Evolutionary conservation across 1,139 yeast genomes (phyloP).

Genomic region (Kodamaea anthophila): DNA sequence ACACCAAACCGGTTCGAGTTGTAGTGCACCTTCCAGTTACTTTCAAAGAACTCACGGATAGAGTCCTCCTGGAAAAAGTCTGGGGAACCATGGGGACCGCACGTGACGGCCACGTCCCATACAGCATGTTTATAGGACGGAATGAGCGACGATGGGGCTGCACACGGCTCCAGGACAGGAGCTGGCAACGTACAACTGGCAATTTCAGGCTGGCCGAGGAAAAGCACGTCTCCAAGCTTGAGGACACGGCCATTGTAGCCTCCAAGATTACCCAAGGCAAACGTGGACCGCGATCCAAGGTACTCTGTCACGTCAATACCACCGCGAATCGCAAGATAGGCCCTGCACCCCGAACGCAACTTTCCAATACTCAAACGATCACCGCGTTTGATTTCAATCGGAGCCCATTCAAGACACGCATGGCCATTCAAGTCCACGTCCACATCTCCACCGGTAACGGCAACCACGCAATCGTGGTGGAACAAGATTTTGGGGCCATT

Average conservation of each 20-base stretch:
- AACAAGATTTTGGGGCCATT: constrained; percentile 80
- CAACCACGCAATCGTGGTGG: constrained; percentile 72
- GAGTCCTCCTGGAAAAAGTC: constrained; percentile 83
- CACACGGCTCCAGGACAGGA: constrained; percentile 58
- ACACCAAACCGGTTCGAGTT: constrained; percentile 96
- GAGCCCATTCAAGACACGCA: constrained; percentile 55
- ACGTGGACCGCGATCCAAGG: constrained; percentile 93
- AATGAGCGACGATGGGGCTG: constrained; percentile 51
- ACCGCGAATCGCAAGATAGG: constrained; percentile 84
- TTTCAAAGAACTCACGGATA: constrained; percentile 63
- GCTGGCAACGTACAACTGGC: constrained; percentile 64
- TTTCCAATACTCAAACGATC: constrained; percentile 79
- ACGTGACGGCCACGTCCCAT: constrained; percentile 89
- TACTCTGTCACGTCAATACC: constrained; percentile 93
- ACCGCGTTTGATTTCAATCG: constrained; percentile 65
- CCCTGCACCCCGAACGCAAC: constrained; percentile 74
- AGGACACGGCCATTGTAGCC: constrained; percentile 91
- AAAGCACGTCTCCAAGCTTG: constrained; percentile 86
- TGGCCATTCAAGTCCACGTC: constrained; percentile 61
- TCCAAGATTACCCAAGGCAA: constrained; percentile 90
- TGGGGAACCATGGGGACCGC: constrained; percentile 98
- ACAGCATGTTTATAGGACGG: constrained; percentile 51
- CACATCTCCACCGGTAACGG: constrained; percentile 81
- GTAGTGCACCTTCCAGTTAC: constrained; percentile 91
- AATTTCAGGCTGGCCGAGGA: constrained; percentile 71